Base-by-base conservation (phyloP, 2,329 filamentous ascomycete species). In the Hymenoscyphus repandus region DNA sequence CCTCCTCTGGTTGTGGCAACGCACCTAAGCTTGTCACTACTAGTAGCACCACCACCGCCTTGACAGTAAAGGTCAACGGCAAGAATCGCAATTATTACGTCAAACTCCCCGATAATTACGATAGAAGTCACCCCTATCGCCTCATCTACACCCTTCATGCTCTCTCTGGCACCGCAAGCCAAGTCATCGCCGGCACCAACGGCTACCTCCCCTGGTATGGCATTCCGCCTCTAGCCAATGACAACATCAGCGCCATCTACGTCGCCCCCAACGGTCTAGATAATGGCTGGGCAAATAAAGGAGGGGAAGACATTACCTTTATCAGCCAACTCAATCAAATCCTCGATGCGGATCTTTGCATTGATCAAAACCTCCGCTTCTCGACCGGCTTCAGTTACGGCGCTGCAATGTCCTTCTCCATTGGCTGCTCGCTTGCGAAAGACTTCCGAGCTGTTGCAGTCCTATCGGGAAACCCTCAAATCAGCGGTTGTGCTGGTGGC, bases 81-180 rank as follows among this genome's bases (percentile, higher is more conserved):
- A 67, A 68, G 53, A 59, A 58, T 32, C 66, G 72, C 11, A 56
- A 69, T 53, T 74, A 70, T 60, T 68, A 68, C 56, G 57, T 74
- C 39, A 60, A 64, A 46, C 48, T 72, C 7, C 71, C 72, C 5
- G 59, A 62, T 18, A 65, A 67, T 59, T 75, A 75, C 59, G 62
- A 74, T 56, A 60, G 59, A 38, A 67, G 54, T 52, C 64, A 63
- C 20, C 63, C 66, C 1, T 69, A 74, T 58, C 66, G 66, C 36
- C 64, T 74, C 33, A 68, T 76, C 50, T 72, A 73, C 54, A 66
- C 64, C 18, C 61, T 68, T 42, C 73, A 76, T 60, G 69, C 66
- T 62, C 68, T 70, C 34, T 65, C 65, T 47, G 70, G 70, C 31
- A 70, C 56, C 56, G 70, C 69, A 59, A 52, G 63, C 45, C 61